Percentiles rank a stretch among this genome's conserved stretches.
Conservation (phyloP, 805 yeast genomes). For the Metschnikowia lochheadii region DNA sequence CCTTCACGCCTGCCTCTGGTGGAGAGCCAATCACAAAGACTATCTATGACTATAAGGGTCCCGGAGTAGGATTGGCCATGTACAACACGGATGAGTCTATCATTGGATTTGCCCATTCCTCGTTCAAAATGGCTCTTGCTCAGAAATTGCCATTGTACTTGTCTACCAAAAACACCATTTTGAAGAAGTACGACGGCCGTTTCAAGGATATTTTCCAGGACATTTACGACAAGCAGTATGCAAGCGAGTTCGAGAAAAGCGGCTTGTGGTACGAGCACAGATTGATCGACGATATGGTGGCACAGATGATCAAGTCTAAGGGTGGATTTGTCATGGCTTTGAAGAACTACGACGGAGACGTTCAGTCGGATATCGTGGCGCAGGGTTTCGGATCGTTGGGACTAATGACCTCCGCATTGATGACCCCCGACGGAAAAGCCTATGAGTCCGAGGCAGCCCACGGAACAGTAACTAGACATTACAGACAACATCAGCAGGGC, state of each 20-base stretch:
- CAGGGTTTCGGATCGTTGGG: conserved; percentile 98
- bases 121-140: conserved; percentile 81
- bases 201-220: conserved; percentile 91
- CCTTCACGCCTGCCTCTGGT: conserved; percentile 69
- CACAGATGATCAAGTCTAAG: conserved; percentile 93
- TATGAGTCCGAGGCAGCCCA: conserved; percentile 99
- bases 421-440: conserved; percentile 95
- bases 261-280: conserved; percentile 98
- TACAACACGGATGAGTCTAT: conserved; percentile 94
- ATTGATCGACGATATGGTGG: conserved; percentile 97
- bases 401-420: conserved; percentile 93
- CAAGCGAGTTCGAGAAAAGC: conserved; percentile 61
- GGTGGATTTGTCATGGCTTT: conserved; percentile 95
- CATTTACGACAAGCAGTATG: conserved; percentile 68
- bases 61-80: conserved; percentile 89
- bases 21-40: conserved; percentile 50
- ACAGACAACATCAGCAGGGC: conserved; percentile 93
- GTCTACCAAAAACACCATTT: conserved; percentile 91
- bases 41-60: conserved; percentile 64
- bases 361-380: conserved; percentile 93
- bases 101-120: conserved; percentile 85
- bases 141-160: conserved; percentile 77
- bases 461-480: conserved; percentile 97
- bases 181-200: conserved; percentile 90
- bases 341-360: conserved; percentile 98